Evolutionary conservation across 805 yeast genomes (phyloP).

Genomic region (Ogataea paradorogensis): DNA sequence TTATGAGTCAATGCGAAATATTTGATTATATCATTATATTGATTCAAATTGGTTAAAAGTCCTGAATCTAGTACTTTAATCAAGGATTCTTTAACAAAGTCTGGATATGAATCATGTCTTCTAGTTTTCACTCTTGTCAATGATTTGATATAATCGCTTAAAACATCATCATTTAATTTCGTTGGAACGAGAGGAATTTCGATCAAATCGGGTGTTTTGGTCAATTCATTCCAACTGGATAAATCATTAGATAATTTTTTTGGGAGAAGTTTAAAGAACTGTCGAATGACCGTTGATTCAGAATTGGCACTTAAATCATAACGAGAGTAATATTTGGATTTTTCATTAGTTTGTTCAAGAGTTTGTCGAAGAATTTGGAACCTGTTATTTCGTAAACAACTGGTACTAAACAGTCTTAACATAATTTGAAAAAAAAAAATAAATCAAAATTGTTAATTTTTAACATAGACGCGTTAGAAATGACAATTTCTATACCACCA

Average conservation of each 20-base stretch:
- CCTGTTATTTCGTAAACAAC: slow-evolving; percentile 1
- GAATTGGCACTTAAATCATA: slow-evolving; percentile 8
- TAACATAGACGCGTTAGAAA: slow-evolving; percentile 7
- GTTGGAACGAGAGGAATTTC: slow-evolving; percentile 12
- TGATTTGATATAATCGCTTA: slow-evolving; percentile 9
- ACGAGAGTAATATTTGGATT: slow-evolving; percentile 9
- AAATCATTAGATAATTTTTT: slow-evolving; percentile 2
- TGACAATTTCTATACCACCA: slow-evolving; percentile 7
- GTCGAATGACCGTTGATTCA: slow-evolving; percentile 15
- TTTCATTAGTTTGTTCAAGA: background rate
- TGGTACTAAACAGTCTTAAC: slow-evolving; percentile 1
- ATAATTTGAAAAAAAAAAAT: background rate
- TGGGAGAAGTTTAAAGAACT: slow-evolving; percentile 8
- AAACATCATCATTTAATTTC: slow-evolving; percentile 5
- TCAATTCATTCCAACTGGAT: slow-evolving; percentile 4
- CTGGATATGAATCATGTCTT: slow-evolving; percentile 7
- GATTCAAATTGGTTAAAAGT: slow-evolving; percentile 4
- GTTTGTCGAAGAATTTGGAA: background rate
- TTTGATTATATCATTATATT: slow-evolving; percentile 20
- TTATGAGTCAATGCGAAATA: slow-evolving; percentile 16
- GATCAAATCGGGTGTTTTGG: slow-evolving; percentile 5
- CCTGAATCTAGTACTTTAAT: slow-evolving; percentile 14
- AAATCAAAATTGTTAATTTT: background rate
- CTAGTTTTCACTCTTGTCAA: slow-evolving; percentile 13
- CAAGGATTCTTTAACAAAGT: slow-evolving; percentile 11